These are phyloP conservation scores for Emmonsia crescens DNA, from an alignment of 2,329 filamentous ascomycete species.

Conservation along the genomic window DNA sequence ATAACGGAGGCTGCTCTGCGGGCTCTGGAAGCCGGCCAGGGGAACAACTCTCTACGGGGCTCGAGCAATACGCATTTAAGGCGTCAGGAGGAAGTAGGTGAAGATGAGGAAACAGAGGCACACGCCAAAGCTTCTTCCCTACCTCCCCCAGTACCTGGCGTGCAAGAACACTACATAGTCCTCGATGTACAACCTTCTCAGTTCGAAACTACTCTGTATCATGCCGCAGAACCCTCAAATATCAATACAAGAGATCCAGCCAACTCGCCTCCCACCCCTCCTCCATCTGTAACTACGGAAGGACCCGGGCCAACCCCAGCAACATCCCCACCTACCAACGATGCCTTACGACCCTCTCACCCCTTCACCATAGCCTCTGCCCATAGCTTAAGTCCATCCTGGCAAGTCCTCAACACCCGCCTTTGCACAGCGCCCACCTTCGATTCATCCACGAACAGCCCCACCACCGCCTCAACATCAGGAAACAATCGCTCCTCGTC, in stretches of 20 bases:
- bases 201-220: conserved; percentile 12
- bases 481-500: conserved; percentile 27
- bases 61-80: conserved; percentile 11
- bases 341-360: conserved; percentile 40
- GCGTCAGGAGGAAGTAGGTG: conserved; percentile 1
- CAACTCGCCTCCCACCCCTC: background rate
- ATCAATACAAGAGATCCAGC: conserved; percentile 16
- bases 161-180: conserved; percentile 47
- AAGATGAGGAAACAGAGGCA: background rate
- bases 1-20: conserved; percentile 55
- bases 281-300: conserved; percentile 21
- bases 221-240: conserved; percentile 14
- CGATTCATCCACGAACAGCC: conserved; percentile 36
- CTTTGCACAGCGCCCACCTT: conserved; percentile 54
- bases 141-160: conserved; percentile 36
- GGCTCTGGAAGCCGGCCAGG: conserved; percentile 40
- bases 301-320: conserved; percentile 13
- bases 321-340: conserved; percentile 29
- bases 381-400: conserved; percentile 62
- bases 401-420: conserved; percentile 51
- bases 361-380: conserved; percentile 51
- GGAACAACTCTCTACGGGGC: conserved; percentile 19
- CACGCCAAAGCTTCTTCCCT: conserved; percentile 27
- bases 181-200: conserved; percentile 39
- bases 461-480: conserved; percentile 37